A percentile compares a stretch with the other conserved stretches of the same genome.
Evolutionary conservation across 192 early-diverging fungal genomes (phyloP).

Genomic region (Coemansia sp.): DNA sequence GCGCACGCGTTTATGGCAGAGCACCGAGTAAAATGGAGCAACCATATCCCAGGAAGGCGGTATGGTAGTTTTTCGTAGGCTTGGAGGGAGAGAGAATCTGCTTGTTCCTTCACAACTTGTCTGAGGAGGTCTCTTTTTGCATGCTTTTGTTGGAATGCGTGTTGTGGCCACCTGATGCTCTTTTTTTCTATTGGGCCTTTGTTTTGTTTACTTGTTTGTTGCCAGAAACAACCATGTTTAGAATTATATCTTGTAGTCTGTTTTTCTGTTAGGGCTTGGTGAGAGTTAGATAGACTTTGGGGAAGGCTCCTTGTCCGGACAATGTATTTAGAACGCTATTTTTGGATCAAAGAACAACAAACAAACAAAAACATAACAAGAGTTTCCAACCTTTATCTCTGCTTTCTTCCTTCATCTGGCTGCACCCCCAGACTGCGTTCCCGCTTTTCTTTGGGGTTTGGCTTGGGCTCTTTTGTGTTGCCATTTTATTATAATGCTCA

Average conservation of each 20-base stretch:
- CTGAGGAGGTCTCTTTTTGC: background rate
- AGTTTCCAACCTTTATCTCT: too few species aligned
- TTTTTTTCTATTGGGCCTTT: background rate
- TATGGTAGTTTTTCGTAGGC: background rate
- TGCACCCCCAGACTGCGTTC: too few species aligned
- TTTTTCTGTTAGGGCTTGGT: background rate
- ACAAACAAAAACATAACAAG: background rate
- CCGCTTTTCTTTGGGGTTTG: too few species aligned
- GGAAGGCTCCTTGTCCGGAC: background rate
- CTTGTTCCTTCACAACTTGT: background rate
- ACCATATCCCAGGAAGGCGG: background rate
- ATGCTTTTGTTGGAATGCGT: background rate
- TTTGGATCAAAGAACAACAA: conserved; percentile 6
- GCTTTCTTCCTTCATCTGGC: too few species aligned
- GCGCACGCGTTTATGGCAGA: conserved; percentile 9
- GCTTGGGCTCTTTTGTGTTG: too few species aligned
- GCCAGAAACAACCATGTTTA: background rate
- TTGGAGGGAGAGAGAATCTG: background rate
- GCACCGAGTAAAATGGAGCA: background rate
- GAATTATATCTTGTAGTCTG: background rate
- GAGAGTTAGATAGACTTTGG: background rate
- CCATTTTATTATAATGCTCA: too few species aligned
- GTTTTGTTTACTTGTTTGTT: background rate
- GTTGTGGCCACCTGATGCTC: background rate
- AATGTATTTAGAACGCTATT: conserved; percentile 3